A percentile compares a stretch with the other conserved stretches of the same genome.
phyloP scores from a whole-genome alignment of 768 basidiomycete species.

The Stropharia rugosoannulata region DNA sequence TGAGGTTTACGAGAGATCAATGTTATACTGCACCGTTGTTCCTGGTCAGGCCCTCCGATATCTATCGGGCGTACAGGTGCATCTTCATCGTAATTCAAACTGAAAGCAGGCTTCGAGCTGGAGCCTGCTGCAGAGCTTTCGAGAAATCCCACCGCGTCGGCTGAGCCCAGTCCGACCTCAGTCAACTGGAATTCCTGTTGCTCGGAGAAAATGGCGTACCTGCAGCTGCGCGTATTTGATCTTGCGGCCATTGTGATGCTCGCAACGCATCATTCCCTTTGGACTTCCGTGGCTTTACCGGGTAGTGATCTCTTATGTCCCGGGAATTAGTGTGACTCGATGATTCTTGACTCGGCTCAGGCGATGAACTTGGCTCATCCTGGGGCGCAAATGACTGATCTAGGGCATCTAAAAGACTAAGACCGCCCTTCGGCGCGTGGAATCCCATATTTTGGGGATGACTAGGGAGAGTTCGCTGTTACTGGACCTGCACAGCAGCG shows the following conservation, averaged over 20 bases:
- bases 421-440: constrained; percentile 17
- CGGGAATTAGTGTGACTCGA: constrained; percentile 7
- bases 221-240: background rate
- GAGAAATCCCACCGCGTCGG: background rate
- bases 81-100: constrained; percentile 48
- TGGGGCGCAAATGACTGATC: constrained; percentile 22
- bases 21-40: constrained; percentile 35
- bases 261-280: constrained; percentile 11
- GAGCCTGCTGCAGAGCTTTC: background rate
- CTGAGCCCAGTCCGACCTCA: background rate
- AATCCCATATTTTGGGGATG: constrained; percentile 11
- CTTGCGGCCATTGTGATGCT: constrained; percentile 9
- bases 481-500: too few species aligned
- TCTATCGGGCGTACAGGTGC: constrained; percentile 51
- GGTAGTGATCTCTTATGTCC: constrained; percentile 6
- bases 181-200: too few species aligned
- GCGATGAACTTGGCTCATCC: background rate
- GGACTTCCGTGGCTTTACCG: constrained; percentile 5
- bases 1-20: background rate
- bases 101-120: constrained; percentile 27
- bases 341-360: background rate
- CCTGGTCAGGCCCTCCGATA: constrained; percentile 58
- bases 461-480: too few species aligned
- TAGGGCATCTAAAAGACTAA: constrained; percentile 29
- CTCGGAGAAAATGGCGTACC: constrained; percentile 1